A percentile compares a stretch with the other conserved stretches of the same genome.
Evolutionary conservation across 352 stramenopile species (phyloP).

Genomic region (Phytophthora ramorum): DNA sequence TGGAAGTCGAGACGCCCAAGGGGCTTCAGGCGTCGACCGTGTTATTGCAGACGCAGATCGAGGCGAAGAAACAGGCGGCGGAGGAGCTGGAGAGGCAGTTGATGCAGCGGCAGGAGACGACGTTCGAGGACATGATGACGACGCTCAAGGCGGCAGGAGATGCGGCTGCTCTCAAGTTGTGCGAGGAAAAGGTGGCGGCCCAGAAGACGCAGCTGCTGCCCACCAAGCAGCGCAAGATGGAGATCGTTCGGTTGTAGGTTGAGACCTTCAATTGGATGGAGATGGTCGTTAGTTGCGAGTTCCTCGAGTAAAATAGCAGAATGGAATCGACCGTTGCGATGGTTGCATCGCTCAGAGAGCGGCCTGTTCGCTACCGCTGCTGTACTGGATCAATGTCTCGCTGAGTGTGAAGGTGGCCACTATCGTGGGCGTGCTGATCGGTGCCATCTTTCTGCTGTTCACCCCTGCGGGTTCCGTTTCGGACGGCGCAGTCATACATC

Average conservation of each 20-base stretch:
- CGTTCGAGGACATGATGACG: constrained; percentile 41
- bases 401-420: no score
- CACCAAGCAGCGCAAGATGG: constrained; percentile 38
- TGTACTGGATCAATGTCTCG: no score
- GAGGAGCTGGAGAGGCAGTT: constrained; percentile 29
- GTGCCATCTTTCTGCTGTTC: no score
- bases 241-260: constrained; percentile 49
- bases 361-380: no score
- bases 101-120: constrained; percentile 20
- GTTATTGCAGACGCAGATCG: constrained; percentile 26
- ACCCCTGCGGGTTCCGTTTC: no score
- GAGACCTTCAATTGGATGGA: no score
- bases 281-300: no score
- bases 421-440: no score
- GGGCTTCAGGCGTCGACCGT: constrained; percentile 9
- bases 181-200: constrained; percentile 23
- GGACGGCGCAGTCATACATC: no score
- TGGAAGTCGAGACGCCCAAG: constrained; percentile 7
- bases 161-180: constrained; percentile 30
- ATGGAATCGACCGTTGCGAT: no score
- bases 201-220: constrained; percentile 36
- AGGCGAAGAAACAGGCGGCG: constrained; percentile 17
- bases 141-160: constrained; percentile 31
- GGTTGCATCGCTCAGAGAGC: no score
- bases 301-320: not conserved